Conservation (phyloP, 2,329 filamentous ascomycete genomes). For the Aspergillus sp. region DNA sequence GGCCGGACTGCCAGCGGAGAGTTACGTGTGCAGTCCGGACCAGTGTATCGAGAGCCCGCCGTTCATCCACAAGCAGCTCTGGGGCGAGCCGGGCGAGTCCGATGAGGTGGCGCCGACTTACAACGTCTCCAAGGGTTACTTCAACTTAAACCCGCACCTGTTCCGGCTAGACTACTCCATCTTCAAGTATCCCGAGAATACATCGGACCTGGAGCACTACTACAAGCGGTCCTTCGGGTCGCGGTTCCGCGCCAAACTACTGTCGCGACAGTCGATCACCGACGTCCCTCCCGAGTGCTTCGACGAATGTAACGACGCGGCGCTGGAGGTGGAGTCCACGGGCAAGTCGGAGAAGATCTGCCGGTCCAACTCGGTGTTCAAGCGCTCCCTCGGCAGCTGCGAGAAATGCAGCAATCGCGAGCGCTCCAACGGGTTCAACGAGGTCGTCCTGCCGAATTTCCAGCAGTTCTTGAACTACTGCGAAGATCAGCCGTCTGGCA, state of each 20-base stretch:
- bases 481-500: not conserved
- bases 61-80: slow-evolving; percentile 26
- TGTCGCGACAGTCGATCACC: slow-evolving; percentile 31
- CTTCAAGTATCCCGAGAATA: slow-evolving; percentile 46
- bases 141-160: slow-evolving; percentile 59
- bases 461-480: slow-evolving; percentile 4
- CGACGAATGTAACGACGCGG: slow-evolving; percentile 53
- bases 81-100: slow-evolving; percentile 22
- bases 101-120: slow-evolving; percentile 33
- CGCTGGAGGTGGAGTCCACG: slow-evolving; percentile 44
- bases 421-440: not conserved
- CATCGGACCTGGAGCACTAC: slow-evolving; percentile 8
- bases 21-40: slow-evolving; percentile 38
- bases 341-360: slow-evolving; percentile 46
- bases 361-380: slow-evolving; percentile 12
- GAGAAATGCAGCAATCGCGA: not conserved
- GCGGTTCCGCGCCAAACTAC: not conserved
- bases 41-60: slow-evolving; percentile 37
- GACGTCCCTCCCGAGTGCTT: slow-evolving; percentile 52
- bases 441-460: slow-evolving; percentile 6
- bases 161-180: slow-evolving; percentile 66
- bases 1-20: slow-evolving; percentile 34
- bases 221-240: not conserved
- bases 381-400: not conserved
- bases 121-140: slow-evolving; percentile 57